phyloP scores from a whole-genome alignment of 1,284 basidiomycete species.

The Phenoliferia sp. region DNA sequence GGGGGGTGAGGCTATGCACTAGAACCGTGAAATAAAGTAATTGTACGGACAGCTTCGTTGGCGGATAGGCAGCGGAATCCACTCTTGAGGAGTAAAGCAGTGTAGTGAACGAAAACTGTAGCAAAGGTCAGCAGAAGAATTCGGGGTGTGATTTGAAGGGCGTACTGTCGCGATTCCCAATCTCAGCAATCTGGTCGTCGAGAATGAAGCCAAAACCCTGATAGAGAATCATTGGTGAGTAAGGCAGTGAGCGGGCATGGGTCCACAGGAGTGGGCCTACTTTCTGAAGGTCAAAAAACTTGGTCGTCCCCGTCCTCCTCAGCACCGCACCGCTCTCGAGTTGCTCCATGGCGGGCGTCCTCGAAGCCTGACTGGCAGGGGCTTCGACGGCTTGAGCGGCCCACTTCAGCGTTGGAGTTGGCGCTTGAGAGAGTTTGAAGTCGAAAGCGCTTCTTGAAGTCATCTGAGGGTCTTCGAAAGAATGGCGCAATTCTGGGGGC shows the following conservation, averaged over 20 bases:
- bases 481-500: not conserved
- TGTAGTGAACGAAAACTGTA: conserved; percentile 20
- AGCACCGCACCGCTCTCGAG: not conserved
- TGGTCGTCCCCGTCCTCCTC: conserved; percentile 6
- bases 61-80: conserved; percentile 9
- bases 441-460: not conserved
- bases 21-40: not conserved
- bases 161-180: conserved; percentile 10
- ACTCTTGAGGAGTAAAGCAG: conserved; percentile 4
- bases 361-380: not conserved
- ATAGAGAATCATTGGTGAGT: not conserved
- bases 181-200: conserved; percentile 5
- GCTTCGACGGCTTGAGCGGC: not conserved
- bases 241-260: not conserved
- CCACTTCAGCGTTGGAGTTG: not conserved
- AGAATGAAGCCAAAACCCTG: conserved; percentile 22
- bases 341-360: not conserved
- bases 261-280: not conserved
- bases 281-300: conserved; percentile 12
- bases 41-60: conserved; percentile 5
- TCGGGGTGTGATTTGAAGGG: not conserved
- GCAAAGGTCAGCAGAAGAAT: not conserved
- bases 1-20: not conserved
- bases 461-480: not conserved
- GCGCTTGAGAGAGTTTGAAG: not conserved